Base-by-base conservation (phyloP, 2,329 filamentous ascomycete genomes). In the Fusarium sp. region DNA sequence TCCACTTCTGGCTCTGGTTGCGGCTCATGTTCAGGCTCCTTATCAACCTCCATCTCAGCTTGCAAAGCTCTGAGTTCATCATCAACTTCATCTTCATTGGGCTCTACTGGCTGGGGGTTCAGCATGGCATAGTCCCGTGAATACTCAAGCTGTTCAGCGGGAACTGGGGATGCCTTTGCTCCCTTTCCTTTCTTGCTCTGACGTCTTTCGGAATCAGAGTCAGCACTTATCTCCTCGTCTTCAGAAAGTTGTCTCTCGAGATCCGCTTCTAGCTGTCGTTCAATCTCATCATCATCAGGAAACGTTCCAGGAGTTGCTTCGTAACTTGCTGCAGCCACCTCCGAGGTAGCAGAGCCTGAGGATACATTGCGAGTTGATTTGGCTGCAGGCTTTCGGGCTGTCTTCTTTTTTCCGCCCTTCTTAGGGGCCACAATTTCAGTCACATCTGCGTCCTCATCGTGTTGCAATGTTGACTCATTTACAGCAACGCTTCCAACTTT, bases 201-300 rank as follows among this genome's bases (percentile, higher is more conserved):
- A 15, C 76, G 77, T 42, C 80, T 77, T 68, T 83, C 84, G 0
- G 81, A 81, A 48, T 85, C 84, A 8, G 82, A 85, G 59, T 85
- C 81, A 8, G 80, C 79, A 7, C 79, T 79, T 10, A 83, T 77
- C 33, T 84, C 82, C 43, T 88, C 87, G 16, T 86, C 84, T 29
- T 89, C 85, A 3, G 83, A 84, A 26, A 86, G 74, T 3, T 84
- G 86, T 29, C 84, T 81, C 42, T 90, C 87, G 12, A 92, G 83
- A 59, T 91, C 91, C 4, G 86, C 88, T 72, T 91, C 86, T 2
- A 93, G 81, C 48, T 88, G 88, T 23, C 86, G 85, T 52, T 93
- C 89, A 37, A 92, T 85, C 66, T 92, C 90, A 3, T 89, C 86
- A 63, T 92, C 89, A 56, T 88, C 84, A 0, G 86, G 85, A 13